These are phyloP conservation scores for Cymbopogon citratus DNA, from an alignment of 176 grass and related monocot genomes.

Conservation along the genomic window DNA sequence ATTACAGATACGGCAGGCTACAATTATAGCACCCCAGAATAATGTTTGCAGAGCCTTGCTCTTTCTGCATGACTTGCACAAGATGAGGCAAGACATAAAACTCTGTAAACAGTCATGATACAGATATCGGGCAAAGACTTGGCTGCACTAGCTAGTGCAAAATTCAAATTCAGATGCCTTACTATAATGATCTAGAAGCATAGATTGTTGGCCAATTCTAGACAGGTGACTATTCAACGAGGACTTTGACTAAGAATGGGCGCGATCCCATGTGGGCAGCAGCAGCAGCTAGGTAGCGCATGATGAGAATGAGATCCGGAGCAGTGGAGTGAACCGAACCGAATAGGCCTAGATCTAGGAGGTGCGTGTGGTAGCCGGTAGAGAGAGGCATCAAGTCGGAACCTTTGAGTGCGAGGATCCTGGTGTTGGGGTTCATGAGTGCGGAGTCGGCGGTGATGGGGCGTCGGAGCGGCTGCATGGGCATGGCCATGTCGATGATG, in stretches of 20 bases:
- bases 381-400: not conserved
- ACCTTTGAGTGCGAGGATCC: slow-evolving; percentile 97
- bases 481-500: slow-evolving; percentile 96
- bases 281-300: not conserved
- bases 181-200: not conserved
- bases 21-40: no score
- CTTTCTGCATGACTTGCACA: no score
- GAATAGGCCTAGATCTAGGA: slow-evolving; percentile 27
- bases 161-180: no score
- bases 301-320: not conserved
- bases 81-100: no score
- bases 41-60: no score
- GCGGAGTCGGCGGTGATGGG: slow-evolving; percentile 98
- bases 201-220: not conserved
- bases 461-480: slow-evolving; percentile 82
- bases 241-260: not conserved
- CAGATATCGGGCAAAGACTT: no score
- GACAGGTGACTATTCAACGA: not conserved
- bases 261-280: not conserved
- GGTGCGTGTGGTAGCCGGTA: not conserved
- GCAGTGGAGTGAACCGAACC: not conserved
- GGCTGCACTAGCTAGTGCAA: no score
- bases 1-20: no score
- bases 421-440: slow-evolving; percentile 92
- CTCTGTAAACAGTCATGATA: no score